Evolutionary conservation across 805 yeast species (phyloP).

Genomic region (Saturnispora serradocipensis): DNA sequence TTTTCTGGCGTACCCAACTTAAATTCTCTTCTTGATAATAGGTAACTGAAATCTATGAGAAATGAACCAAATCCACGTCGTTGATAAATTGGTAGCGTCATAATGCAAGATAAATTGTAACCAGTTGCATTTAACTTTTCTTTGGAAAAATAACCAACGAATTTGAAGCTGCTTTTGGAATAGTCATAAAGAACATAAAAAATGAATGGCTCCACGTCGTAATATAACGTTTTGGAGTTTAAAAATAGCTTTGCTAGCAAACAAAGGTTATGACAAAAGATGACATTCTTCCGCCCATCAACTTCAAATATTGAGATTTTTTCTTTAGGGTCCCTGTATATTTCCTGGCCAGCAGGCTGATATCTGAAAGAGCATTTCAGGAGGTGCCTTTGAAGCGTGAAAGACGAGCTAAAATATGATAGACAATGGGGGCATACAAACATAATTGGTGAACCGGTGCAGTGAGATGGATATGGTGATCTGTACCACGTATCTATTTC

Average conservation of each 20-base stretch:
- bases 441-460: constrained; percentile 49
- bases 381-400: constrained; percentile 58
- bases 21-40: constrained; percentile 64
- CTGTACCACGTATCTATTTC: constrained; percentile 89
- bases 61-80: constrained; percentile 84
- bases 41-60: constrained; percentile 81
- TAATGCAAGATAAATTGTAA: constrained; percentile 82
- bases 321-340: constrained; percentile 58
- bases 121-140: constrained; percentile 68
- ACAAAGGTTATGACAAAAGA: constrained; percentile 85
- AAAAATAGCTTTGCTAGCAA: constrained; percentile 80
- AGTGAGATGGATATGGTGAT: constrained; percentile 89
- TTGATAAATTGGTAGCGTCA: constrained; percentile 83
- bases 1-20: constrained; percentile 91
- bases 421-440: constrained; percentile 80
- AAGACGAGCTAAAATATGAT: constrained; percentile 65
- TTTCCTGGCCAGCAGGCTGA: constrained; percentile 88
- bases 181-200: constrained; percentile 77
- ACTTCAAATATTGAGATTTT: constrained; percentile 76
- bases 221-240: constrained; percentile 84
- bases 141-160: constrained; percentile 92
- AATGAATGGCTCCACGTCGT: constrained; percentile 91
- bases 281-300: constrained; percentile 77
- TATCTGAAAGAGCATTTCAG: constrained; percentile 55
- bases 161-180: constrained; percentile 49